These are phyloP conservation scores for Syzygium malaccense DNA, from an alignment of 441 rosid species.

Conservation along the genomic window DNA sequence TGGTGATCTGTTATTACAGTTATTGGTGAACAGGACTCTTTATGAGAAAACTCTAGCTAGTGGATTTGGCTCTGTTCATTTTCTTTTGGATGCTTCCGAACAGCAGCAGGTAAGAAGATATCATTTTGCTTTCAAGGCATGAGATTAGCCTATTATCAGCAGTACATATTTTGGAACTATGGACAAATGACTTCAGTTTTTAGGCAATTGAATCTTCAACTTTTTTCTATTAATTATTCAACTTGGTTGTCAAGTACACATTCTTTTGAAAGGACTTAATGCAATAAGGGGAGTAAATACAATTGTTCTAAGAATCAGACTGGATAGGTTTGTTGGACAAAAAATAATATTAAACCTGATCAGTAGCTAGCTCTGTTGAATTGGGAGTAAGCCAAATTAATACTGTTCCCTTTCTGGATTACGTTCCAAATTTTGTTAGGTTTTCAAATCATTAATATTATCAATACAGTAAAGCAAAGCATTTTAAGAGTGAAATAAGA, in stretches of 20 bases:
- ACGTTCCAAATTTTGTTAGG: background rate
- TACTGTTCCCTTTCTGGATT: background rate
- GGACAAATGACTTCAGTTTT: background rate
- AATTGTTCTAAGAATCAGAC: background rate
- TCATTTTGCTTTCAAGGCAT: background rate
- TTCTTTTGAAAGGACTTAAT: background rate
- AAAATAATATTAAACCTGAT: background rate
- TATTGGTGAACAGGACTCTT: conserved; percentile 86
- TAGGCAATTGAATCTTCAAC: background rate
- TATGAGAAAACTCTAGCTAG: conserved; percentile 96
- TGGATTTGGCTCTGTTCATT: conserved; percentile 94
- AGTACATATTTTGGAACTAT: background rate
- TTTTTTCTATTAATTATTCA: background rate
- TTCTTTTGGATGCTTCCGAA: conserved; percentile 94
- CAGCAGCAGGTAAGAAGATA: conserved; percentile 74
- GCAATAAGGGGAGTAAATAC: background rate
- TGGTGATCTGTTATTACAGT: conserved; percentile 34
- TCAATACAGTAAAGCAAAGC: background rate
- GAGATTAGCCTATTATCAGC: background rate
- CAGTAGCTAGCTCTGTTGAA: background rate
- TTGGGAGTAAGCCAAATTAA: background rate
- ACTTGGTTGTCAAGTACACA: background rate
- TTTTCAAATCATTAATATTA: background rate
- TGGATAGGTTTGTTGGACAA: background rate
- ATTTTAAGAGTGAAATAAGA: background rate